Evolutionary conservation across 306 rosid species (phyloP).

Genomic region (Cajanus cajan): DNA sequence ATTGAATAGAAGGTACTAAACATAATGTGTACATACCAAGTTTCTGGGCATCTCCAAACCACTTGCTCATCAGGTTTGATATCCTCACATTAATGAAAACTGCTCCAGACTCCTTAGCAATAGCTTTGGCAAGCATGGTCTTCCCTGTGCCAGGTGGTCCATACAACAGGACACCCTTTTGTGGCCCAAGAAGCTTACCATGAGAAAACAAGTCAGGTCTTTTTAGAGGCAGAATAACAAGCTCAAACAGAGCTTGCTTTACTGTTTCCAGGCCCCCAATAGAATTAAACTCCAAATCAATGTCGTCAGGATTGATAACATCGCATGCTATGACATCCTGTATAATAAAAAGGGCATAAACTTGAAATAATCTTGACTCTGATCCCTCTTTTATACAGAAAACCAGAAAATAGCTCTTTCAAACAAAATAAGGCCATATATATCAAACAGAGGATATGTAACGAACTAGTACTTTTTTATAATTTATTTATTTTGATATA

Average conservation of each 20-base stretch:
- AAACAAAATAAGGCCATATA: neutral
- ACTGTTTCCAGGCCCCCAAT: constrained; percentile 84
- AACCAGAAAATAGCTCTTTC: neutral
- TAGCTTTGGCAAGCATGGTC: constrained; percentile 99
- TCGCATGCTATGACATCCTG: constrained; percentile 98
- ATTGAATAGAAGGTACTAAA: neutral
- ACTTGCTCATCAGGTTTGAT: constrained; percentile 99
- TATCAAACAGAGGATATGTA: neutral
- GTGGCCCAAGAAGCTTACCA: constrained; percentile 95
- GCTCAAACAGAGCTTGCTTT: constrained; percentile 77
- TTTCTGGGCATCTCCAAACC: constrained; percentile 99
- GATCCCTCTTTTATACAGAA: neutral
- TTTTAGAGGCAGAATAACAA: constrained; percentile 83
- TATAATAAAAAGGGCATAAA: constrained; percentile 17
- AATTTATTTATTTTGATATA: neutral
- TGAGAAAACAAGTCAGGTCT: constrained; percentile 79
- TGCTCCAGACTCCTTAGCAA: constrained; percentile 95
- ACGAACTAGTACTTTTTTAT: neutral
- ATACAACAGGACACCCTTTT: constrained; percentile 85
- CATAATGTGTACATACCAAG: constrained; percentile 67
- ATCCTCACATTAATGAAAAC: constrained; percentile 89
- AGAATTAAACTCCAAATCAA: constrained; percentile 79
- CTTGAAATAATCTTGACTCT: neutral
- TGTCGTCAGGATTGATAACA: constrained; percentile 92
- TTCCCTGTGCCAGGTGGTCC: constrained; percentile 99